Evolutionary conservation across 2,329 filamentous ascomycete species (phyloP).

Genomic region (Balansia obtecta): DNA sequence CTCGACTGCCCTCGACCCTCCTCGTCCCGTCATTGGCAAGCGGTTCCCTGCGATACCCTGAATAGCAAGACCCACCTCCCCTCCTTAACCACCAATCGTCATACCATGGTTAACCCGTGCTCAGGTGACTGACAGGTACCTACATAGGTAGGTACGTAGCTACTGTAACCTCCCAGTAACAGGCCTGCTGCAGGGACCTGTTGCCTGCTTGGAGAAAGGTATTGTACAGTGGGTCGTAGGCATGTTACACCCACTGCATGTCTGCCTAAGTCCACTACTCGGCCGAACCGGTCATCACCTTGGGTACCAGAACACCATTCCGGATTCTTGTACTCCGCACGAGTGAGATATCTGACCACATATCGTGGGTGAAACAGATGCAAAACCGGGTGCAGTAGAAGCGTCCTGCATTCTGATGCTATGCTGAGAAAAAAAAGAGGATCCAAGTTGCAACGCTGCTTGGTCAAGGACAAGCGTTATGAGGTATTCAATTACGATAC

Average conservation of each 20-base stretch:
- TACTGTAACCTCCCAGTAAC: too few relatives aligned
- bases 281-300: too few relatives aligned
- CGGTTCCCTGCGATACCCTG: not conserved
- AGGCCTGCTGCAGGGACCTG: too few relatives aligned
- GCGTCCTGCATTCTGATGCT: slow-evolving; percentile 4
- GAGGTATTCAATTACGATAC: not conserved
- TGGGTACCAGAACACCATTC: too few relatives aligned
- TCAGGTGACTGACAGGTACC: slow-evolving; percentile 6
- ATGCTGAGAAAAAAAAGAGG: not conserved
- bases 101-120: slow-evolving; percentile 18
- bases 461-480: not conserved
- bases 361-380: not conserved
- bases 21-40: not conserved
- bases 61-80: not conserved
- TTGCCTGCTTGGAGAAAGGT: too few relatives aligned
- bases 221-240: too few relatives aligned
- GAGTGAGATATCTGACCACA: not conserved
- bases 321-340: not conserved
- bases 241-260: too few relatives aligned
- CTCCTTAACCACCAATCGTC: slow-evolving; percentile 23
- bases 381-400: not conserved
- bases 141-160: too few relatives aligned
- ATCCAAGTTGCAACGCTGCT: not conserved
- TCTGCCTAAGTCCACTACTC: too few relatives aligned
- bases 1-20: too few relatives aligned